phyloP scores from a whole-genome alignment of 1,139 yeast genomes.

The Hemisphaericaspora subhashii region DNA sequence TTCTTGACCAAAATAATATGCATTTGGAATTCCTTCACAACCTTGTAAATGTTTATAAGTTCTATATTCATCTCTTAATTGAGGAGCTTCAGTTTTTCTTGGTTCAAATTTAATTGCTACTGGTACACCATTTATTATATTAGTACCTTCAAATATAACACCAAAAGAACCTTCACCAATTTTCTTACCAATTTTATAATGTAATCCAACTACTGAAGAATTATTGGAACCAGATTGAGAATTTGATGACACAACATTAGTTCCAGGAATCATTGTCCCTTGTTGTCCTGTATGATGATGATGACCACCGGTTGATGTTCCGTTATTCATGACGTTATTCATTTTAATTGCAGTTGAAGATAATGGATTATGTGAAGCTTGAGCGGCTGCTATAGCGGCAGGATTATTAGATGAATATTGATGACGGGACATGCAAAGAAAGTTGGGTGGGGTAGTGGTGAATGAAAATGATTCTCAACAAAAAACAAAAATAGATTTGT shows the following conservation, averaged over 20 bases:
- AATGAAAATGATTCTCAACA: not conserved
- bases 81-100: slow-evolving; percentile 96
- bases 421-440: slow-evolving; percentile 17
- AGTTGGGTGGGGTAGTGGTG: not conserved
- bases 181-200: slow-evolving; percentile 77
- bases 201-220: slow-evolving; percentile 69
- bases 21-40: slow-evolving; percentile 83
- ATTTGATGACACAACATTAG: slow-evolving; percentile 11
- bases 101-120: slow-evolving; percentile 86
- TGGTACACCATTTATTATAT: slow-evolving; percentile 69
- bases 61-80: slow-evolving; percentile 90
- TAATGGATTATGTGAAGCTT: slow-evolving; percentile 30
- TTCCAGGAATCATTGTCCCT: slow-evolving; percentile 14
- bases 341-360: slow-evolving; percentile 6
- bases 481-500: not conserved
- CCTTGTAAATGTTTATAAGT: slow-evolving; percentile 88
- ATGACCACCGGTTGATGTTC: slow-evolving; percentile 6
- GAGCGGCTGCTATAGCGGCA: slow-evolving; percentile 43
- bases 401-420: slow-evolving; percentile 22
- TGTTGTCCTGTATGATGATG: slow-evolving; percentile 17
- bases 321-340: slow-evolving; percentile 13
- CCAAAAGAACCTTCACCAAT: slow-evolving; percentile 88
- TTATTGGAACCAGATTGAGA: slow-evolving; percentile 23
- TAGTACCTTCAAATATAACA: slow-evolving; percentile 77
- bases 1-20: slow-evolving; percentile 96